Percentiles rank a stretch among this genome's conserved stretches.
Evolutionary conservation across 768 basidiomycete genomes (phyloP).

Genomic region (Mrakia frigida): DNA sequence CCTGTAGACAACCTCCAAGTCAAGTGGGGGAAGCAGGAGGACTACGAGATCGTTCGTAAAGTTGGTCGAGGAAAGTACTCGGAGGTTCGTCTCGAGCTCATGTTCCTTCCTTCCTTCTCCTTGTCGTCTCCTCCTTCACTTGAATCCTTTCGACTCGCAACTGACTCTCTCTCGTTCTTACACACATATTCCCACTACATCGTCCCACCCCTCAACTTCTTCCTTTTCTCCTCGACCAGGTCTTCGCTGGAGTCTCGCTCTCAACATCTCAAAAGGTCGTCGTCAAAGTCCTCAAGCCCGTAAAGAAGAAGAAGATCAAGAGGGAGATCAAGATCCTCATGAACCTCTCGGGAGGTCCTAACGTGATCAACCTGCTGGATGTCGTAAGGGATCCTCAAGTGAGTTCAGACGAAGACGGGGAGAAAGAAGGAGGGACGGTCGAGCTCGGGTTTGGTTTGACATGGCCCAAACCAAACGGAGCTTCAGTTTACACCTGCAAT

Average conservation of each 20-base stretch:
- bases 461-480: too few relatives aligned
- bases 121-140: not conserved
- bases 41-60: slow-evolving; percentile 95
- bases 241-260: slow-evolving; percentile 85
- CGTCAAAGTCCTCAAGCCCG: slow-evolving; percentile 97
- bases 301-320: slow-evolving; percentile 99
- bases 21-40: slow-evolving; percentile 96
- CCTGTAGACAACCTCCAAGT: slow-evolving; percentile 73
- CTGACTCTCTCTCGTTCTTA: too few relatives aligned
- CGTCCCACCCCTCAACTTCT: too few relatives aligned
- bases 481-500: too few relatives aligned
- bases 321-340: slow-evolving; percentile 97
- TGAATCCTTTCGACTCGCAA: too few relatives aligned
- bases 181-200: too few relatives aligned
- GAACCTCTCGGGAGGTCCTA: slow-evolving; percentile 92
- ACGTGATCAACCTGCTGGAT: slow-evolving; percentile 86
- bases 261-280: slow-evolving; percentile 90
- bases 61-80: slow-evolving; percentile 94
- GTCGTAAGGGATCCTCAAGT: slow-evolving; percentile 81
- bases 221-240: too few relatives aligned
- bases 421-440: not conserved
- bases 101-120: not conserved
- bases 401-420: slow-evolving; percentile 12
- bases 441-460: not conserved
- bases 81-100: slow-evolving; percentile 55